These are phyloP conservation scores for Asterochloris erici DNA, from an alignment of 139 green algal genomes.

Conservation along the genomic window DNA sequence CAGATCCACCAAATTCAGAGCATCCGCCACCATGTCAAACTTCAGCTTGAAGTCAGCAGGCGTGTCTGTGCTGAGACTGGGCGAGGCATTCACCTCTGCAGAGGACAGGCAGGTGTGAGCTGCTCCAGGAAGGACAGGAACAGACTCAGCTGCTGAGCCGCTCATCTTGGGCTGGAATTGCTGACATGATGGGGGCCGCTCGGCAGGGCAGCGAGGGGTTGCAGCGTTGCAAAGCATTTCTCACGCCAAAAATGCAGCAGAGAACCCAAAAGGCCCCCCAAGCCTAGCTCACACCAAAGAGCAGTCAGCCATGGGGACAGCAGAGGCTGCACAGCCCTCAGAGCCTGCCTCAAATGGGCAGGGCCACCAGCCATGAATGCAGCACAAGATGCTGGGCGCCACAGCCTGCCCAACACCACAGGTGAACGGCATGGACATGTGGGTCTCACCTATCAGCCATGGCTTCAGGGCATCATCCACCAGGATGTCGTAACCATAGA, in stretches of 20 bases:
- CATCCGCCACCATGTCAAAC: constrained; percentile 14
- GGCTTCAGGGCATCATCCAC: constrained; percentile 62
- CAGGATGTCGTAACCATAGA: constrained; percentile 69
- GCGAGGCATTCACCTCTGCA: constrained; percentile 80
- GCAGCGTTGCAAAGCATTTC: too few species aligned
- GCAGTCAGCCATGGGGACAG: too few species aligned
- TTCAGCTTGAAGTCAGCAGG: constrained; percentile 28
- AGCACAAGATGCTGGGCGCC: not conserved
- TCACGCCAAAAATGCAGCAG: too few species aligned
- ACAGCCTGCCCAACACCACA: too few species aligned
- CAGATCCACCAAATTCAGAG: constrained; percentile 16
- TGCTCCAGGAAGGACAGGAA: too few species aligned
- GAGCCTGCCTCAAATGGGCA: not conserved
- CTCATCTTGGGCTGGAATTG: too few species aligned
- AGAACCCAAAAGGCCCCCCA: too few species aligned
- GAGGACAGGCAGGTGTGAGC: not conserved
- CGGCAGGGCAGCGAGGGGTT: too few species aligned
- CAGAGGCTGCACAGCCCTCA: constrained; percentile 21
- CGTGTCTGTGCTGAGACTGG: constrained; percentile 71
- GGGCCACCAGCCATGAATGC: not conserved
- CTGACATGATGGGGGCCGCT: too few species aligned
- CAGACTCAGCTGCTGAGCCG: too few species aligned
- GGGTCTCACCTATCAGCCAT: constrained; percentile 62
- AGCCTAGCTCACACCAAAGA: too few species aligned
- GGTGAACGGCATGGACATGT: not conserved